Evolutionary conservation across 1,139 yeast species (phyloP).

Genomic region (Debaryomyces fabryi): DNA sequence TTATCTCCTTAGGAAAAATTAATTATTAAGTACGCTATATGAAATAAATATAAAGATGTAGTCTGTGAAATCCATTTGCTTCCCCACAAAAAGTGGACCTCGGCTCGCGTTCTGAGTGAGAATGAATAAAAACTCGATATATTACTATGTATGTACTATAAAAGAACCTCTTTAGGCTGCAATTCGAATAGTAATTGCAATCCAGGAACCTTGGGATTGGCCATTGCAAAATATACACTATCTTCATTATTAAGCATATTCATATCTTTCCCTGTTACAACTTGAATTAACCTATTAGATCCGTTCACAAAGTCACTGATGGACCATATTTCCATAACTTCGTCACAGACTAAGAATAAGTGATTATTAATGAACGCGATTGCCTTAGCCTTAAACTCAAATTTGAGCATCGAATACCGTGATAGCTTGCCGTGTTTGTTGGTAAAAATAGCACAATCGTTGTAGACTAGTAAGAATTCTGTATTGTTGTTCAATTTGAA

Average conservation of each 20-base stretch:
- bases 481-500: conserved; percentile 56
- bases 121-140: neutral
- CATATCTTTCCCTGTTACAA: conserved; percentile 71
- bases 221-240: conserved; percentile 55
- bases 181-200: conserved; percentile 55
- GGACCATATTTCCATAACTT: conserved; percentile 70
- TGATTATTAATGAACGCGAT: conserved; percentile 61
- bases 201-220: conserved; percentile 70
- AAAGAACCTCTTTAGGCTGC: conserved; percentile 3
- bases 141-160: neutral
- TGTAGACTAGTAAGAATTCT: conserved; percentile 67
- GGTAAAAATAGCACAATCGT: conserved; percentile 70
- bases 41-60: neutral
- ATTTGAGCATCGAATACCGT: conserved; percentile 57
- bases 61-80: neutral
- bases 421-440: conserved; percentile 68
- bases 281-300: conserved; percentile 63
- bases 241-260: conserved; percentile 46
- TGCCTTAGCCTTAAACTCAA: conserved; percentile 62
- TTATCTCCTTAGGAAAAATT: neutral
- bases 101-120: neutral
- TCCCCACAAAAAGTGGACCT: conserved; percentile 12
- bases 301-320: conserved; percentile 55
- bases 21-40: neutral
- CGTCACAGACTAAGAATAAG: conserved; percentile 65